Conservation (phyloP, 2,329 filamentous ascomycete species). For the Colletotrichum falcatum region DNA sequence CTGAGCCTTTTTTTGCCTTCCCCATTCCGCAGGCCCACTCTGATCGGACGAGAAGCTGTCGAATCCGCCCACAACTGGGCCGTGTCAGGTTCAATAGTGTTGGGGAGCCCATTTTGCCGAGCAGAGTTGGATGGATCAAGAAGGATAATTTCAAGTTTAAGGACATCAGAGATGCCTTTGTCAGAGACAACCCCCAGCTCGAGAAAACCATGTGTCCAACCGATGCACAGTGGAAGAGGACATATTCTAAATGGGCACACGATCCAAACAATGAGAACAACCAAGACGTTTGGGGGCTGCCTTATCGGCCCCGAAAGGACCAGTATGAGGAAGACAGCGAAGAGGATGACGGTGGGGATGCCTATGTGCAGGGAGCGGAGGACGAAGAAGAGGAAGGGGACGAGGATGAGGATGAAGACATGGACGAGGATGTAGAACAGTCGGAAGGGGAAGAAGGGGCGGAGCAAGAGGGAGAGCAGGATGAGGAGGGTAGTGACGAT, state of each 20-base stretch:
- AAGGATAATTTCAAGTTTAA: slow-evolving; percentile 41
- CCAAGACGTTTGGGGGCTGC: slow-evolving; percentile 23
- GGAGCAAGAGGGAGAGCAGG: not conserved
- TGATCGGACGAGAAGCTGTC: slow-evolving; percentile 37
- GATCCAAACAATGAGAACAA: slow-evolving; percentile 51
- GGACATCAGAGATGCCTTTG: slow-evolving; percentile 45
- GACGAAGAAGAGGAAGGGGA: not conserved
- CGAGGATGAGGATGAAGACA: not conserved
- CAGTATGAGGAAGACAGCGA: not conserved
- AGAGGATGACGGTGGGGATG: slow-evolving; percentile 35
- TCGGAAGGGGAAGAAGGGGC: slow-evolving; percentile 3
- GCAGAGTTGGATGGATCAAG: slow-evolving; percentile 50
- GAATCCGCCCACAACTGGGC: slow-evolving; percentile 24
- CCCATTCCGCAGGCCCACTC: slow-evolving; percentile 32
- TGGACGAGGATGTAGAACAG: slow-evolving; percentile 1
- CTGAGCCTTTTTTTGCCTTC: not conserved
- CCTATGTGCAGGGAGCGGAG: not conserved
- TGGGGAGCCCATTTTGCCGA: slow-evolving; percentile 44
- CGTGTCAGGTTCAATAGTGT: not conserved
- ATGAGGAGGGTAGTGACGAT: not conserved
- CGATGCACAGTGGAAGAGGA: slow-evolving; percentile 33
- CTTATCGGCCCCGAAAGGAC: slow-evolving; percentile 13
- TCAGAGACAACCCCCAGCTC: slow-evolving; percentile 45
- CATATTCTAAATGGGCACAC: slow-evolving; percentile 45
- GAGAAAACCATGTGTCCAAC: slow-evolving; percentile 47